Base-by-base conservation (phyloP, 2,329 filamentous ascomycete genomes). In the Chaetothyriales sp. region DNA sequence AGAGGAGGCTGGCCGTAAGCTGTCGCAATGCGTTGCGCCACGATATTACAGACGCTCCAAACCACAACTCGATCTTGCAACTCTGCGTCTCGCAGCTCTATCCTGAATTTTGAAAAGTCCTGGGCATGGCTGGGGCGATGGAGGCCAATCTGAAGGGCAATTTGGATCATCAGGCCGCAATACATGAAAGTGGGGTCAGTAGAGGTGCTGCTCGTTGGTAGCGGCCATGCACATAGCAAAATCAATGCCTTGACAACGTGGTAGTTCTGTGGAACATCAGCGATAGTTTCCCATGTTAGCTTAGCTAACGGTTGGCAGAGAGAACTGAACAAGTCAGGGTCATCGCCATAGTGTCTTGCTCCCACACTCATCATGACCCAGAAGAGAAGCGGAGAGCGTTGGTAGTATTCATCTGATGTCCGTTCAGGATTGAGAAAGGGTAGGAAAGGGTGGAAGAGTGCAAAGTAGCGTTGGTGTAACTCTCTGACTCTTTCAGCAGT, bases 31-130 rank as follows among this genome's bases (percentile, higher is more conserved):
- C 78, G 77, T 60, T 84, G 80, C 18, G 80, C 79, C 48, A 83
- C 80, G 56, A 82, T 77, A 61, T 84, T 85, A 66, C 81, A 82
- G 22, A 80, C 74, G 1, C 78, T 79, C 81, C 81, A 85, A 1
- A 81, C 84, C 56, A 78, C 73, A 37, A 83, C 72, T 45, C 81
- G 74, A 63, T 85, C 81, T 48, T 75, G 73, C 54, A 83, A 71
- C 56, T 83, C 80, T 57, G 81, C 79, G 51, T 81, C 77, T 47
- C 76, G 72, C 18, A 83, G 65, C 49, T 81, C 69, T 19, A 73
- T 66, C 7, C 70, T 66, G 54, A 73, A 74, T 50, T 74, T 74
- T 57, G 67, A 71, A 54, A 75, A 75, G 58, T 75, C 72, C 55
- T 82, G 78, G 2, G 78, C 75, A 62, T 83, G 78, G 0, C 77